These are phyloP conservation scores for Vararia minispora DNA, from an alignment of 768 basidiomycete species.

Conservation along the genomic window DNA sequence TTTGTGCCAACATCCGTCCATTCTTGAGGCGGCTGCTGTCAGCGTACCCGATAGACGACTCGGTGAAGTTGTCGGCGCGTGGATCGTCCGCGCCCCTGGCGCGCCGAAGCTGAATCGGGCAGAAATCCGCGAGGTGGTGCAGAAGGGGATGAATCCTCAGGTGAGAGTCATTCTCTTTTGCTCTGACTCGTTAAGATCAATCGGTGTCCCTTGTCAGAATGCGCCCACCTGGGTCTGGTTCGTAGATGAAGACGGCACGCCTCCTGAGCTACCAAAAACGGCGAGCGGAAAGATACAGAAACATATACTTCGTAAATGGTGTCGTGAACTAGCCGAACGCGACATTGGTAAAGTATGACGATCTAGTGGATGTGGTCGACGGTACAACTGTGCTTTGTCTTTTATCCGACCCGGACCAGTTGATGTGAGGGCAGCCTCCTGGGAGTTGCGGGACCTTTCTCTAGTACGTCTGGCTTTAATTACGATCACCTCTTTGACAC, in stretches of 20 bases:
- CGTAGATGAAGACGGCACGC: conserved; percentile 49
- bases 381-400: too few relatives aligned
- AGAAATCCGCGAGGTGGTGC: conserved; percentile 43
- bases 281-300: conserved; percentile 86
- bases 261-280: conserved; percentile 64
- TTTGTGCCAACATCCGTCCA: conserved; percentile 38
- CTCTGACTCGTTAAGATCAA: not conserved
- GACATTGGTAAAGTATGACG: conserved; percentile 31
- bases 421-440: too few relatives aligned
- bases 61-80: conserved; percentile 76
- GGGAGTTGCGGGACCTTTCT: too few relatives aligned
- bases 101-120: conserved; percentile 28
- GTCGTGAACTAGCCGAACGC: conserved; percentile 37
- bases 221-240: conserved; percentile 81
- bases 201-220: conserved; percentile 39
- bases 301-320: conserved; percentile 64
- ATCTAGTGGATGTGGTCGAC: too few relatives aligned
- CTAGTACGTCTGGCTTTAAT: too few relatives aligned
- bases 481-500: too few relatives aligned
- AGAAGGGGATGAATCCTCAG: conserved; percentile 67
- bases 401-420: too few relatives aligned
- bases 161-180: conserved; percentile 24
- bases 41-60: conserved; percentile 57
- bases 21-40: conserved; percentile 66
- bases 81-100: conserved; percentile 40